phyloP scores from a whole-genome alignment of 352 stramenopile species.

The Pythium periplocum region DNA sequence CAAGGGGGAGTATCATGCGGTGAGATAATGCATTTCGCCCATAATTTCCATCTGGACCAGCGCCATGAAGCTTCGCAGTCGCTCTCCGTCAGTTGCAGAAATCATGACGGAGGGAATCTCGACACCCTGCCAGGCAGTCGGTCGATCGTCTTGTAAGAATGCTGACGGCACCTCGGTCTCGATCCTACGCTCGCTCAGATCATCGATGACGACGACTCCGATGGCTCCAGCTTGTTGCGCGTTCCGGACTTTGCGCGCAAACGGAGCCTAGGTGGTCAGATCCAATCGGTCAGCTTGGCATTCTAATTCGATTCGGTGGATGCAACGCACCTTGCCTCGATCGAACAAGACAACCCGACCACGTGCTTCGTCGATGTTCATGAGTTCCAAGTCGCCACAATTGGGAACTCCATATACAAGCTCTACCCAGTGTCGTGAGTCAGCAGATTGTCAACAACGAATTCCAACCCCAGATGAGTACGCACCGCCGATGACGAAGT shows the following conservation, averaged over 20 bases:
- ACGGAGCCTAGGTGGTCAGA: slow-evolving; percentile 1
- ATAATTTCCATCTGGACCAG: slow-evolving; percentile 6
- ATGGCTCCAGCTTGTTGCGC: slow-evolving; percentile 7
- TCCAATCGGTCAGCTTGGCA: no score
- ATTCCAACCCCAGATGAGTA: no score
- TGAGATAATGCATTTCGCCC: slow-evolving; percentile 8
- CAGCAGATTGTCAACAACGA: no score
- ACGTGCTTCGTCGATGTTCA: slow-evolving; percentile 7
- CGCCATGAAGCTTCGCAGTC: slow-evolving; percentile 9
- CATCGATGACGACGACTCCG: slow-evolving; percentile 9
- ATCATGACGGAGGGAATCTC: slow-evolving; percentile 9
- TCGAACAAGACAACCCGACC: slow-evolving; percentile 8
- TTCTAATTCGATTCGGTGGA: no score
- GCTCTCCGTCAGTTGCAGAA: slow-evolving; percentile 10
- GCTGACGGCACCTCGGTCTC: not conserved
- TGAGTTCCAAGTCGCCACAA: not conserved
- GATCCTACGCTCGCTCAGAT: no score
- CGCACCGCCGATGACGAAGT: no score
- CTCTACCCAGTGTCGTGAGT: not conserved
- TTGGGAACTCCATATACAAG: slow-evolving; percentile 12
- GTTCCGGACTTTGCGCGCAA: slow-evolving; percentile 9
- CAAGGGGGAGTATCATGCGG: not conserved
- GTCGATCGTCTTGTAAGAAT: slow-evolving; percentile 1
- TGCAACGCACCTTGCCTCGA: slow-evolving; percentile 5
- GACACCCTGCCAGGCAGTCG: slow-evolving; percentile 4